phyloP scores from a whole-genome alignment of 306 rosid species.

The Cyclanthera cordifolia region DNA sequence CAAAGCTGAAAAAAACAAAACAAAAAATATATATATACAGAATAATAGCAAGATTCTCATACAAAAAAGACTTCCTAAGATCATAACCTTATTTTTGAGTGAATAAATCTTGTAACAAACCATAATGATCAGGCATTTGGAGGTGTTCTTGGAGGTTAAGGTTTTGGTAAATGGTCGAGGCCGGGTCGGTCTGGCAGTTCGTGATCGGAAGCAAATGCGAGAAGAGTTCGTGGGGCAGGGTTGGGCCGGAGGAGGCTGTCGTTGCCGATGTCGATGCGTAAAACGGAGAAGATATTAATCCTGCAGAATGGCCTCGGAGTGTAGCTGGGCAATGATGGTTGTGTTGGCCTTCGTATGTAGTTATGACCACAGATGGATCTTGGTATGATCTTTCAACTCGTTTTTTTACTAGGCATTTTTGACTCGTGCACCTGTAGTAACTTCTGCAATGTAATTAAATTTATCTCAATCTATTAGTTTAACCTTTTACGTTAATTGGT shows the following conservation, averaged over 20 bases:
- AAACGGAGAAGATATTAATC: slow-evolving; percentile 21
- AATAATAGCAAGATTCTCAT: not conserved
- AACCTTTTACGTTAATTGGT: no score
- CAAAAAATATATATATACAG: no score
- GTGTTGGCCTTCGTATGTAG: slow-evolving; percentile 89
- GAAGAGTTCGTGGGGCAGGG: slow-evolving; percentile 46
- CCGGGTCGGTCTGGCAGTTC: slow-evolving; percentile 24
- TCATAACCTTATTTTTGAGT: slow-evolving; percentile 21
- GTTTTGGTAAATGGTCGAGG: slow-evolving; percentile 31
- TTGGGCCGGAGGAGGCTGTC: slow-evolving; percentile 14
- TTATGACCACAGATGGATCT: slow-evolving; percentile 61
- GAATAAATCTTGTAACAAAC: slow-evolving; percentile 60
- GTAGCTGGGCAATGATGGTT: slow-evolving; percentile 79
- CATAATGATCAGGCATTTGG: slow-evolving; percentile 36
- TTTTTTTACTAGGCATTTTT: slow-evolving; percentile 67
- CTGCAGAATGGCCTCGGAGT: slow-evolving; percentile 36
- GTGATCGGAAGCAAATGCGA: slow-evolving; percentile 47
- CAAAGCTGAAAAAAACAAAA: no score
- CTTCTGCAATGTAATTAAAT: slow-evolving; percentile 49
- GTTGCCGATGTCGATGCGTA: slow-evolving; percentile 25
- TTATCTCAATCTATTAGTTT: no score
- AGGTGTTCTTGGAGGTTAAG: slow-evolving; percentile 26
- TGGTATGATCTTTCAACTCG: slow-evolving; percentile 77
- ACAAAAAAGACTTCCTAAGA: not conserved
- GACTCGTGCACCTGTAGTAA: slow-evolving; percentile 76